Evolutionary conservation across 257 asterid genomes (phyloP).

Genomic region (Rubia yunnanensis): DNA sequence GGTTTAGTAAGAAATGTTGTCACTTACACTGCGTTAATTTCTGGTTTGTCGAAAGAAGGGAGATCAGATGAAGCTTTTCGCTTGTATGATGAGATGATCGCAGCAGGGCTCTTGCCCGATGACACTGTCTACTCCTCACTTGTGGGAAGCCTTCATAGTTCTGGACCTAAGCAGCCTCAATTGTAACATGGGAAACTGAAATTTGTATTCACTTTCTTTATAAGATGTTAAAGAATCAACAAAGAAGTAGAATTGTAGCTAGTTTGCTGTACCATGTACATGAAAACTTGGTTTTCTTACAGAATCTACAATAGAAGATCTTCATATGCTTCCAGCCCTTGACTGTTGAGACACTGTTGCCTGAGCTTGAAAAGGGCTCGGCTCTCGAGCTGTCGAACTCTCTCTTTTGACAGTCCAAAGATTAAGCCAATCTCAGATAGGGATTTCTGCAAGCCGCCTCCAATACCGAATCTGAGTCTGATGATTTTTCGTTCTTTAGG

Average conservation of each 20-base stretch:
- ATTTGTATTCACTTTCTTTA: background rate
- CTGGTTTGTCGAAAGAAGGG: conserved; percentile 67
- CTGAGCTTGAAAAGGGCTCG: conserved; percentile 73
- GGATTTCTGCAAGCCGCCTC: conserved; percentile 43
- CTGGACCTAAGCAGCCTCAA: conserved; percentile 2
- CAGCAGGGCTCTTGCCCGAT: conserved; percentile 55
- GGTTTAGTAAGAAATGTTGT: conserved; percentile 37
- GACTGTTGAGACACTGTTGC: conserved; percentile 50
- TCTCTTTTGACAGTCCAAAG: conserved; percentile 75
- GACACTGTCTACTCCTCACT: conserved; percentile 59
- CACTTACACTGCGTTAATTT: conserved; percentile 57
- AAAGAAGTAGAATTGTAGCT: background rate
- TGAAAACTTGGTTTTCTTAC: background rate
- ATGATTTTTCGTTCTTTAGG: conserved; percentile 76
- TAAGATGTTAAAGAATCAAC: background rate
- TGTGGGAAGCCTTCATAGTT: conserved; percentile 75
- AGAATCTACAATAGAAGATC: conserved; percentile 39
- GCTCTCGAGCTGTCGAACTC: conserved; percentile 80
- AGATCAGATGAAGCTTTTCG: conserved; percentile 74
- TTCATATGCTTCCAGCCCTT: conserved; percentile 60
- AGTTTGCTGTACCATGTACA: conserved; percentile 8
- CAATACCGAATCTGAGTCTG: conserved; percentile 58
- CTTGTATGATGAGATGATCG: conserved; percentile 76
- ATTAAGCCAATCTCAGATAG: conserved; percentile 73
- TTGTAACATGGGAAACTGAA: background rate